Evolutionary conservation across 306 rosid species (phyloP).

Genomic region (Astragalus membranaceus): DNA sequence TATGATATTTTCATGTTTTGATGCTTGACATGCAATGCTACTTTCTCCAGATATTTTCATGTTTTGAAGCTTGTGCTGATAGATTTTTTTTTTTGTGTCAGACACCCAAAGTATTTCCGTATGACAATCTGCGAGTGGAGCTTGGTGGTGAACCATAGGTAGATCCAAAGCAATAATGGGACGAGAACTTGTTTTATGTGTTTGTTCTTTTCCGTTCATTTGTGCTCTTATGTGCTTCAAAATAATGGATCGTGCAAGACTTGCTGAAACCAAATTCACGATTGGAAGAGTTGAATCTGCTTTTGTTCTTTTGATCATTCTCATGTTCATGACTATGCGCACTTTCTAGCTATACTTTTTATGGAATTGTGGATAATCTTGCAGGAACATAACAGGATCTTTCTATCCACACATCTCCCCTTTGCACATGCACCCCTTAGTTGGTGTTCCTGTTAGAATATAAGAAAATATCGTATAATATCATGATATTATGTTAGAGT

Average conservation of each 20-base stretch:
- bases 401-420: too few relatives aligned
- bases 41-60: background rate
- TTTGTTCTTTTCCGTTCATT: slow-evolving; percentile 26
- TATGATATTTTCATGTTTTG: slow-evolving; percentile 4
- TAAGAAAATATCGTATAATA: too few relatives aligned
- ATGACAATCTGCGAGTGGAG: slow-evolving; percentile 84
- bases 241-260: slow-evolving; percentile 33
- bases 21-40: background rate
- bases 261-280: slow-evolving; percentile 14
- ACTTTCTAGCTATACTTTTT: background rate
- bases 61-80: background rate
- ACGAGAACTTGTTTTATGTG: slow-evolving; percentile 29
- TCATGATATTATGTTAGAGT: too few relatives aligned
- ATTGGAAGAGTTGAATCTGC: slow-evolving; percentile 10
- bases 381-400: background rate
- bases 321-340: background rate
- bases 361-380: background rate
- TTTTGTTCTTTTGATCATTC: background rate
- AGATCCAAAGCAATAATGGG: slow-evolving; percentile 5
- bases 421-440: too few relatives aligned
- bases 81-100: slow-evolving; percentile 25
- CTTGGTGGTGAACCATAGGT: slow-evolving; percentile 83
- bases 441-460: too few relatives aligned
- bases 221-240: slow-evolving; percentile 22
- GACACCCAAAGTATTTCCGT: slow-evolving; percentile 88